These are phyloP conservation scores for Scutellaria minor DNA, from an alignment of 257 asterid genomes.

Conservation along the genomic window DNA sequence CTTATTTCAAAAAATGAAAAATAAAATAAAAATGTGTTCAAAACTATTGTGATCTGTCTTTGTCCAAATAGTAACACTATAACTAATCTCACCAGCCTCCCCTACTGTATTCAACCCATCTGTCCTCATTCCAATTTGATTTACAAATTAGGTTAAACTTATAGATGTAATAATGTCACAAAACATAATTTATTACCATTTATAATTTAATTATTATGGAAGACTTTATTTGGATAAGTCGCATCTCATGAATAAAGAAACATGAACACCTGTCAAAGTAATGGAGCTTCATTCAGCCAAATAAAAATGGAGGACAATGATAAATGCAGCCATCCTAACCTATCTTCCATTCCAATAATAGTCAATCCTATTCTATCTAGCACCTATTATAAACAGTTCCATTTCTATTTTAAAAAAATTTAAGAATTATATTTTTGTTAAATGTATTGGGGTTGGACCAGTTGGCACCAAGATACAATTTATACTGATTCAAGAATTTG, in stretches of 20 bases:
- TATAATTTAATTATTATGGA: constrained; percentile 4
- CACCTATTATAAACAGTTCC: background rate
- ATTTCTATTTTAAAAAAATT: background rate
- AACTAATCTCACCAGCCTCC: background rate
- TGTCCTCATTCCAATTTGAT: constrained; percentile 27
- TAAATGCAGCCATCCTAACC: constrained; percentile 10
- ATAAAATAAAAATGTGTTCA: too few relatives aligned
- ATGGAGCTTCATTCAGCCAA: background rate
- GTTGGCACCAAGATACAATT: too few relatives aligned
- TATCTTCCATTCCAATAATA: background rate
- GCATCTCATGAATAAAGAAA: background rate
- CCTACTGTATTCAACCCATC: constrained; percentile 5
- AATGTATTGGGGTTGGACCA: too few relatives aligned
- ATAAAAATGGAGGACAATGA: constrained; percentile 26
- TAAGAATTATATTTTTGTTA: too few relatives aligned
- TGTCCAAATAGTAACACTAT: constrained; percentile 4
- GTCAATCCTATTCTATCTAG: constrained; percentile 6
- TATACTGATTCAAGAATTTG: too few relatives aligned
- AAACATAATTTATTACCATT: background rate
- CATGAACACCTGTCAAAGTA: background rate
- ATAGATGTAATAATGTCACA: background rate
- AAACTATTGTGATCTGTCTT: background rate
- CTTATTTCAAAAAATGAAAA: too few relatives aligned
- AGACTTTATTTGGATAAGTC: constrained; percentile 17
- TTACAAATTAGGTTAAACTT: constrained; percentile 7